Conservation (phyloP, 176 grass and related monocot genomes). For the Eragrostis nindensis region DNA sequence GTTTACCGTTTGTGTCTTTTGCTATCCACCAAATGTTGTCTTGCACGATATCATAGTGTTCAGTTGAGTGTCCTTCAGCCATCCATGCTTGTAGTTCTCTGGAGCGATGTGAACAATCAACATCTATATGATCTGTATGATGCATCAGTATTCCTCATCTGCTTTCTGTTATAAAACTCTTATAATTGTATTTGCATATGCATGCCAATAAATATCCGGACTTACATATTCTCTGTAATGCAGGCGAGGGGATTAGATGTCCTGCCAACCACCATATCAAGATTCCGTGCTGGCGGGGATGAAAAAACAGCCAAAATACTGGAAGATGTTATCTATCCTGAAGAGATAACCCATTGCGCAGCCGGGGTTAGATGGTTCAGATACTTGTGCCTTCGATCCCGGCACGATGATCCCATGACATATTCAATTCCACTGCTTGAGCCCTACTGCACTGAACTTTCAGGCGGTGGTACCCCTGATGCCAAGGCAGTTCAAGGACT, state of each 20-base stretch:
- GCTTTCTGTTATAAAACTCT: not conserved
- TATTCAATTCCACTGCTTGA: conserved; percentile 26
- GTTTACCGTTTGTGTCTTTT: not conserved
- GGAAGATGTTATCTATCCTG: conserved; percentile 79
- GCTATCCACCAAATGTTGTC: not conserved
- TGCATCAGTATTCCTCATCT: not conserved
- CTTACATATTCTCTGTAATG: conserved; percentile 7
- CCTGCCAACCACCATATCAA: conserved; percentile 86
- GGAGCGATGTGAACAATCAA: not conserved
- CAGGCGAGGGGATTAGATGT: conserved; percentile 95
- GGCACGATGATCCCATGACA: not conserved
- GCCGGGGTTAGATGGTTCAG: conserved; percentile 92
- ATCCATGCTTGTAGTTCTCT: not conserved
- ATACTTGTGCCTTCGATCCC: conserved; percentile 59
- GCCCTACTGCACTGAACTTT: conserved; percentile 9
- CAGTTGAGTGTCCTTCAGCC: not conserved
- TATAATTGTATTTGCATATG: not conserved
- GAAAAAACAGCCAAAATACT: conserved; percentile 76
- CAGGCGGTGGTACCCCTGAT: conserved; percentile 10
- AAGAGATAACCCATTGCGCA: conserved; percentile 87
- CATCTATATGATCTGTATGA: not conserved
- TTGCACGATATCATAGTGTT: not conserved
- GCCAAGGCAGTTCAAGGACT: not conserved
- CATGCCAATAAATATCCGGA: conserved; percentile 3
- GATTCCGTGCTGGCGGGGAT: conserved; percentile 78